A percentile compares a stretch with the other conserved stretches of the same genome.
These are phyloP conservation scores for Trichosporon coremiiforme DNA, from an alignment of 1,284 basidiomycete species.

Conservation along the genomic window DNA sequence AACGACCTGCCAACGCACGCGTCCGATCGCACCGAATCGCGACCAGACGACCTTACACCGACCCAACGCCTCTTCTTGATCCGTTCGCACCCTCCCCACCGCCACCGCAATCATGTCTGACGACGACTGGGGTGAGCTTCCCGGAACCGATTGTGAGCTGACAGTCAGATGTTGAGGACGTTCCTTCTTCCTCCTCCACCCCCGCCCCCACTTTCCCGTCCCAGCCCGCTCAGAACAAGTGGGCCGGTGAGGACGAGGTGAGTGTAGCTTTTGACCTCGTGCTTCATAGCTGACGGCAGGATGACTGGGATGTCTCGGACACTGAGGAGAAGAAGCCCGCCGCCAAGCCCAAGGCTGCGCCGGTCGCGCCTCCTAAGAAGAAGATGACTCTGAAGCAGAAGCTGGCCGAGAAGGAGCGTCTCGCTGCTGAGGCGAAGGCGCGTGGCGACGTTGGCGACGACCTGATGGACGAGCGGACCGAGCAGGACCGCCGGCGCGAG, in stretches of 20 bases:
- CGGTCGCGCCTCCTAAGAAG: slow-evolving; percentile 74
- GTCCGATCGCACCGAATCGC: background rate
- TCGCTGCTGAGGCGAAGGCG: slow-evolving; percentile 60
- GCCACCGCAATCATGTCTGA: slow-evolving; percentile 41
- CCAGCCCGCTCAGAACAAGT: slow-evolving; percentile 61
- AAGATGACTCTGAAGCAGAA: slow-evolving; percentile 87
- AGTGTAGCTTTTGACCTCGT: slow-evolving; percentile 45
- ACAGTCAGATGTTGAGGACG: slow-evolving; percentile 59
- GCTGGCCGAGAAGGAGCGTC: slow-evolving; percentile 73
- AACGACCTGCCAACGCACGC: slow-evolving; percentile 1
- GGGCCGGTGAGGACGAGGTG: slow-evolving; percentile 78
- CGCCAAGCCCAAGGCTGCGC: slow-evolving; percentile 55
- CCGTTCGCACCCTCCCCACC: background rate
- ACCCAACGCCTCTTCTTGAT: background rate
- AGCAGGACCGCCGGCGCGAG: slow-evolving; percentile 68
- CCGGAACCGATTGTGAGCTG: background rate
- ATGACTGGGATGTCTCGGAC: slow-evolving; percentile 91
- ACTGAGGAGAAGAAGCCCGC: slow-evolving; percentile 64
- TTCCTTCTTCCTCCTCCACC: slow-evolving; percentile 56
- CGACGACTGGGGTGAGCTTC: slow-evolving; percentile 49
- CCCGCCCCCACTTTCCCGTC: slow-evolving; percentile 54
- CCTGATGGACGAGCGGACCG: slow-evolving; percentile 68
- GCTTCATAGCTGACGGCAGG: slow-evolving; percentile 59
- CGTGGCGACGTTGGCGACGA: slow-evolving; percentile 65
- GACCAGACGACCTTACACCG: background rate